Conservation (phyloP, 176 grass and related monocot genomes). For the Pharus latifolius region DNA sequence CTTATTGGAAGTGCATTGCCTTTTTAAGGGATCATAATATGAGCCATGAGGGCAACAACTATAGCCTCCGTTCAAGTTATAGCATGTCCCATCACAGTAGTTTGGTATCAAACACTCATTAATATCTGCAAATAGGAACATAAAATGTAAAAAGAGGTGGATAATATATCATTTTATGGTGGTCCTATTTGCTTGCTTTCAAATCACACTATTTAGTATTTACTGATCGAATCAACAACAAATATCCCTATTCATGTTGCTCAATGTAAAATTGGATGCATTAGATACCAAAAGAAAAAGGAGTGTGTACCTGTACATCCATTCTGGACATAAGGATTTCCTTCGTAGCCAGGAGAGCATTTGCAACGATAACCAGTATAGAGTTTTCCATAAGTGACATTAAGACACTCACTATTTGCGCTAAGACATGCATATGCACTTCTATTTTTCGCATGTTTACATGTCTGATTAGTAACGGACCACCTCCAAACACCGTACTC, state of each 20-base stretch:
- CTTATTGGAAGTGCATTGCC: not conserved
- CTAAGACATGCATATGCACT: not conserved
- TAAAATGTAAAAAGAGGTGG: too few species aligned
- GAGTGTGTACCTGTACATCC: slow-evolving; percentile 11
- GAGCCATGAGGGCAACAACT: not conserved
- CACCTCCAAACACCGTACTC: not conserved
- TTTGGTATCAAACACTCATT: too few species aligned
- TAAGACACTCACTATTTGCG: not conserved
- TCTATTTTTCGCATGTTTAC: not conserved
- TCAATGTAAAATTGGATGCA: not conserved
- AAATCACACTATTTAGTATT: too few species aligned
- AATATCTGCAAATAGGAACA: not conserved
- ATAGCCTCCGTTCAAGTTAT: not conserved
- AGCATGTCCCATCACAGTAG: not conserved
- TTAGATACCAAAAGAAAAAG: not conserved
- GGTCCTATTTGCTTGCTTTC: too few species aligned
- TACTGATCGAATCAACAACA: too few species aligned
- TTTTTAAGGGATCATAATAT: not conserved
- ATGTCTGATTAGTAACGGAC: not conserved
- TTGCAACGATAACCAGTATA: slow-evolving; percentile 16
- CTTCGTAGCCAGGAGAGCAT: slow-evolving; percentile 7
- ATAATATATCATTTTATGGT: too few species aligned
- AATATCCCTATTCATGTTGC: not conserved
- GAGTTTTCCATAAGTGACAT: not conserved
- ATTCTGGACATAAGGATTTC: slow-evolving; percentile 24